Percentiles rank a stretch among this genome's conserved stretches.
Conservation (phyloP, 2,329 filamentous ascomycete genomes). For the Colletotrichum shisoi region DNA sequence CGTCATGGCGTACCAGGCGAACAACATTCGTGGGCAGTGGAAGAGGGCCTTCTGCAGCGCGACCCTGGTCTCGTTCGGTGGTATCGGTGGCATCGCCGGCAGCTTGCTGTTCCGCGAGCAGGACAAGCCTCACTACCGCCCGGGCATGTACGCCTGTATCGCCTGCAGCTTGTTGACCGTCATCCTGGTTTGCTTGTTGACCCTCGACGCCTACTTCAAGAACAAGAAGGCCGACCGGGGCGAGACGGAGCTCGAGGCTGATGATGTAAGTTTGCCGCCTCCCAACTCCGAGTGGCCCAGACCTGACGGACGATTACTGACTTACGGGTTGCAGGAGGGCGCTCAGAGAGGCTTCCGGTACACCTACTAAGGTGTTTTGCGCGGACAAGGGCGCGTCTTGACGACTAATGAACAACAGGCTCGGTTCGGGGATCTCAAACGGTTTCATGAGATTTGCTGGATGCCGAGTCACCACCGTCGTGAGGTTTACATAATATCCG, state of each 20-base stretch:
- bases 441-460: background rate
- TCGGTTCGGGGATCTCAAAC: background rate
- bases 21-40: slow-evolving; percentile 89
- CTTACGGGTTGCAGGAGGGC: slow-evolving; percentile 33
- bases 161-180: slow-evolving; percentile 58
- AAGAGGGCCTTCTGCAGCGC: slow-evolving; percentile 83
- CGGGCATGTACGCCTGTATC: slow-evolving; percentile 65
- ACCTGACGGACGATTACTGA: slow-evolving; percentile 4
- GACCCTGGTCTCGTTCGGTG: slow-evolving; percentile 77
- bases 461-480: background rate
- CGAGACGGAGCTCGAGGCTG: slow-evolving; percentile 60
- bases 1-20: slow-evolving; percentile 81
- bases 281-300: background rate
- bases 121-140: slow-evolving; percentile 62
- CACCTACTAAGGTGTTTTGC: slow-evolving; percentile 43
- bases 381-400: background rate
- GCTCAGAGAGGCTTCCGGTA: slow-evolving; percentile 47
- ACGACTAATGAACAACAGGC: slow-evolving; percentile 16
- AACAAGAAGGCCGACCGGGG: slow-evolving; percentile 63
- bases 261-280: slow-evolving; percentile 54
- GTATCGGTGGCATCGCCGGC: slow-evolving; percentile 79
- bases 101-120: slow-evolving; percentile 73
- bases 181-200: slow-evolving; percentile 54
- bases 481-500: slow-evolving; percentile 11
- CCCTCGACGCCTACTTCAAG: slow-evolving; percentile 52